These are phyloP conservation scores for Rhododendron ferrugineum DNA, from an alignment of 148 eudicot genomes.

Conservation along the genomic window DNA sequence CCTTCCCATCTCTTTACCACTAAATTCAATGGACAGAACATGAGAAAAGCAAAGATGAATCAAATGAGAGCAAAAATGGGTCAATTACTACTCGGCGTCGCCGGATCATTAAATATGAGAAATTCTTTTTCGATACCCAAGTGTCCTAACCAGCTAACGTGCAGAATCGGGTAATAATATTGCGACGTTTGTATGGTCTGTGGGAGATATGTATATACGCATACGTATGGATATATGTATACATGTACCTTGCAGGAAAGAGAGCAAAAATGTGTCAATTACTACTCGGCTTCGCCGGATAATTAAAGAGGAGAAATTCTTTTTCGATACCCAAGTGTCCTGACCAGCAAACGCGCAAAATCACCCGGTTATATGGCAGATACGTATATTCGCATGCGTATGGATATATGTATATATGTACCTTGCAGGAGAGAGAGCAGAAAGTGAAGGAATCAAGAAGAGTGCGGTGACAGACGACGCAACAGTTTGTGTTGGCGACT, in stretches of 20 bases:
- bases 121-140: background rate
- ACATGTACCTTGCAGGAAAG: too few relatives aligned
- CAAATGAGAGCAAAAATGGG: background rate
- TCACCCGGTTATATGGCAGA: background rate
- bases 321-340: background rate
- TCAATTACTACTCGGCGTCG: background rate
- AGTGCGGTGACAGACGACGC: slow-evolving; percentile 48
- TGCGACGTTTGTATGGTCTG: too few relatives aligned
- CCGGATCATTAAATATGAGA: background rate
- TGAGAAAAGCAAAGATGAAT: background rate
- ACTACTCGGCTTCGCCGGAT: background rate
- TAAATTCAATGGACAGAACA: background rate
- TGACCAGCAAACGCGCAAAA: background rate
- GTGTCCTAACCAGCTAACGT: background rate
- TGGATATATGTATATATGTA: background rate
- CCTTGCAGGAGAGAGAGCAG: slow-evolving; percentile 42
- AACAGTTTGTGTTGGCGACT: slow-evolving; percentile 36
- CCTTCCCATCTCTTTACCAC: background rate
- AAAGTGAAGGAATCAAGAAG: slow-evolving; percentile 41
- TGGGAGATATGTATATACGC: too few relatives aligned
- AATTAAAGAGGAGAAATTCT: background rate
- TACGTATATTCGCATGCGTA: background rate
- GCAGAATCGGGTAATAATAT: too few relatives aligned
- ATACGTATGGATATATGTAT: too few relatives aligned
- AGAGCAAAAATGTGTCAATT: background rate